A percentile compares a stretch with the other conserved stretches of the same genome.
These are phyloP conservation scores for Pestalotiopsis sp. DNA, from an alignment of 2,329 filamentous ascomycete genomes.

Conservation along the genomic window DNA sequence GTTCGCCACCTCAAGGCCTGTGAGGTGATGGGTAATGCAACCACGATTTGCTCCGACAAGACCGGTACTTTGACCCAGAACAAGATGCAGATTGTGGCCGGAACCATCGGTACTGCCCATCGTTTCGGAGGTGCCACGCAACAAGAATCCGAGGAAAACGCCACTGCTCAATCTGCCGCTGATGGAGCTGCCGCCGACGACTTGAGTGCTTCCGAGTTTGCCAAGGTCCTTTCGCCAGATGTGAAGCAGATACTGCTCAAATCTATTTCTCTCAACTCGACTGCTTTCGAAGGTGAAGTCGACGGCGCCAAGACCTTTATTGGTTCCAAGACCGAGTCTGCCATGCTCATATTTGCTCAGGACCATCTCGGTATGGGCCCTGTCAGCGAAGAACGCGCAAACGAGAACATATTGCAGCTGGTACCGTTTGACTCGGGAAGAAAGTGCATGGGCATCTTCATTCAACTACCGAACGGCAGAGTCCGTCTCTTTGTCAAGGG, in stretches of 20 bases:
- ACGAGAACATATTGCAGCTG: constrained; percentile 62
- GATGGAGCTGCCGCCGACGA: constrained; percentile 27
- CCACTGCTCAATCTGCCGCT: constrained; percentile 15
- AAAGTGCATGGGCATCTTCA: constrained; percentile 71
- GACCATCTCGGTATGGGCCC: constrained; percentile 69
- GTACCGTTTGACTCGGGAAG: constrained; percentile 77
- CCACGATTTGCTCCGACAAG: constrained; percentile 71
- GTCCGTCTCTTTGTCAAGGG: constrained; percentile 65
- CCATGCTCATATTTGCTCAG: constrained; percentile 70
- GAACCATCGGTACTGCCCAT: constrained; percentile 57
- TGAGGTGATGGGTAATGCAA: constrained; percentile 81
- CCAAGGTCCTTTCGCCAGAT: constrained; percentile 45
- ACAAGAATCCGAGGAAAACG: constrained; percentile 21
- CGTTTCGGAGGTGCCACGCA: constrained; percentile 51
- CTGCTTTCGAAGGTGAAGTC: constrained; percentile 76
- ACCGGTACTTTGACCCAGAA: constrained; percentile 70
- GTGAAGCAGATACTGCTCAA: constrained; percentile 58
- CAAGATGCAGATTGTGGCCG: constrained; percentile 69
- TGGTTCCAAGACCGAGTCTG: constrained; percentile 79
- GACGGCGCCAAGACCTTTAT: constrained; percentile 69
- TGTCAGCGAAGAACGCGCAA: constrained; percentile 65
- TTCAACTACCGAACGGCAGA: constrained; percentile 51
- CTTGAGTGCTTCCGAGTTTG: constrained; percentile 48
- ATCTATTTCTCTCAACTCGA: constrained; percentile 69
- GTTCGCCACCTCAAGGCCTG: constrained; percentile 77